A percentile compares a stretch with the other conserved stretches of the same genome.
phyloP scores from a whole-genome alignment of 257 asterid genomes.

The Cordia subcordata region DNA sequence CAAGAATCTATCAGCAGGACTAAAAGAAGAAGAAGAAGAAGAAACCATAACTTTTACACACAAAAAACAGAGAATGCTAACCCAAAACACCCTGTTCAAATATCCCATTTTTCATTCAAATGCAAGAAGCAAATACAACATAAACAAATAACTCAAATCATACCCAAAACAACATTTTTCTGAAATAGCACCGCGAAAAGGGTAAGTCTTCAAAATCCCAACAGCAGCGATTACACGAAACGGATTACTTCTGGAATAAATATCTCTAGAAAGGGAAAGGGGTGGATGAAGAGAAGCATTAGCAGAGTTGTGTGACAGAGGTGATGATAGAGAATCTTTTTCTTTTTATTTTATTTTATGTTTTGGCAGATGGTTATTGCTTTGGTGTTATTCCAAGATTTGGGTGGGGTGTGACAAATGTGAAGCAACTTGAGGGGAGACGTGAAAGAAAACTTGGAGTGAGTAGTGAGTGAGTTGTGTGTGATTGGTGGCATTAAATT shows the following conservation, averaged over 20 bases:
- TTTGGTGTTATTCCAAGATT: neutral
- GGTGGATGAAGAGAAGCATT: neutral
- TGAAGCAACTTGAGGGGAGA: neutral
- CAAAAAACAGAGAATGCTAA: conserved; percentile 11
- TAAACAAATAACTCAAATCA: neutral
- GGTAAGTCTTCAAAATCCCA: neutral
- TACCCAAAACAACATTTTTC: neutral
- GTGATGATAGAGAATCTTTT: conserved; percentile 1
- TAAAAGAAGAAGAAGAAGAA: conserved; percentile 26
- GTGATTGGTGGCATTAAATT: neutral
- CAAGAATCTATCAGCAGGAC: conserved; percentile 27
- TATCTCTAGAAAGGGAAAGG: neutral
- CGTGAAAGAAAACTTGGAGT: no score
- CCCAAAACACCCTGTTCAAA: conserved; percentile 8
- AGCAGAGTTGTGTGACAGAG: neutral
- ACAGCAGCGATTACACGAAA: neutral
- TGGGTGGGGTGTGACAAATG: neutral
- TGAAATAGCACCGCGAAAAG: neutral
- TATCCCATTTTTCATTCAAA: conserved; percentile 14
- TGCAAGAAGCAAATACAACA: conserved; percentile 4
- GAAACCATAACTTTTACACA: conserved; percentile 9
- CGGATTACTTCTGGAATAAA: no score
- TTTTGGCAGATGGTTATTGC: no score
- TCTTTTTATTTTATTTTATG: no score
- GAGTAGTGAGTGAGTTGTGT: no score